phyloP scores from a whole-genome alignment of 1,139 yeast genomes.

The Lodderomyces margitis region DNA sequence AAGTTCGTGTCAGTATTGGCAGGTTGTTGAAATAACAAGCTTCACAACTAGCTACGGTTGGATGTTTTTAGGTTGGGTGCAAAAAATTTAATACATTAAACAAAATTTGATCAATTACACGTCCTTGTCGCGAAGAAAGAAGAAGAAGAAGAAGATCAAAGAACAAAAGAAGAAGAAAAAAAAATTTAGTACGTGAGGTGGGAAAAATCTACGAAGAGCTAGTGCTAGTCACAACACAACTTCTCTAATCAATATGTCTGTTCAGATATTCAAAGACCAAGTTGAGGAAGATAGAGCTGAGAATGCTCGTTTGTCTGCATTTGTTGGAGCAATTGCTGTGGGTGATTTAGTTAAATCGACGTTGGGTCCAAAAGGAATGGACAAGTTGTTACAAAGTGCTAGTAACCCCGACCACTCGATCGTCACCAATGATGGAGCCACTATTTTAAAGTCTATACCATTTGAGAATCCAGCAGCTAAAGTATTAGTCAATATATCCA shows the following conservation, averaged over 20 bases:
- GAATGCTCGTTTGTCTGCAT: constrained; percentile 94
- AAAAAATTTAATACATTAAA: too few species aligned
- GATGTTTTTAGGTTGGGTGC: too few species aligned
- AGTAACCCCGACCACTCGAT: constrained; percentile 68
- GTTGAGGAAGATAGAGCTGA: constrained; percentile 97
- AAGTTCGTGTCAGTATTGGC: too few species aligned
- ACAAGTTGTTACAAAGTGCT: constrained; percentile 86
- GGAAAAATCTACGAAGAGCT: too few species aligned
- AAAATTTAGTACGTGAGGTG: not conserved
- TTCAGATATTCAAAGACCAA: constrained; percentile 94
- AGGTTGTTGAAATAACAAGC: too few species aligned
- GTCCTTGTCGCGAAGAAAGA: too few species aligned
- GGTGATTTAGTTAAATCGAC: constrained; percentile 97
- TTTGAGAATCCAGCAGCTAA: constrained; percentile 98
- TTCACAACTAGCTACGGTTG: too few species aligned
- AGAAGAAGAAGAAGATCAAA: not conserved
- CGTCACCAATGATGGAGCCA: constrained; percentile 98
- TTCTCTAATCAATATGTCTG: constrained; percentile 53
- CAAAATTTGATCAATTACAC: too few species aligned
- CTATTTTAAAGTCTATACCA: constrained; percentile 90
- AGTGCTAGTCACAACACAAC: not conserved
- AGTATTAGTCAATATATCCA: constrained; percentile 90
- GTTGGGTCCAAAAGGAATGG: constrained; percentile 98
- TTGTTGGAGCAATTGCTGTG: constrained; percentile 98
- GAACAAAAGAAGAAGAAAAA: not conserved